Conservation (phyloP, 2,329 filamentous ascomycete genomes). For the Exophiala sp. region DNA sequence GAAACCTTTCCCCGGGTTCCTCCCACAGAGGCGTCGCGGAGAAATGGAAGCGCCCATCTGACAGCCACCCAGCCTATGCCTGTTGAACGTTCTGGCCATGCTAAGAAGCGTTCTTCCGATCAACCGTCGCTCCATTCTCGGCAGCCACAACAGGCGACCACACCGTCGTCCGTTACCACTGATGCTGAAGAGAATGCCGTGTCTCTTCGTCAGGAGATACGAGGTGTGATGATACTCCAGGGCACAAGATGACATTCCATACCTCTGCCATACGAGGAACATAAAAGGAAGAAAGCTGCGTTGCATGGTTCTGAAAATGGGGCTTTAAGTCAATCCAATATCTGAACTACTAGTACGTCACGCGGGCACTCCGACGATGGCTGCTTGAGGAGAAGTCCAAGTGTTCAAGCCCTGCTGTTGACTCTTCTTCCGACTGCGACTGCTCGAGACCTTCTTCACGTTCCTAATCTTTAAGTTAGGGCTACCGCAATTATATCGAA, state of each 20-base stretch:
- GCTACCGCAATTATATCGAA: neutral
- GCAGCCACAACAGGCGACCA: slow-evolving; percentile 2
- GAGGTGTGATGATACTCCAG: neutral
- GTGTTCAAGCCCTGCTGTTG: neutral
- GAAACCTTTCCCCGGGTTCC: neutral
- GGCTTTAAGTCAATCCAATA: no score
- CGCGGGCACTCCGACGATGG: neutral
- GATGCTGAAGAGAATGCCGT: neutral
- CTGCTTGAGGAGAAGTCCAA: neutral
- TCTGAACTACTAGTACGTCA: neutral
- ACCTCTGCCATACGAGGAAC: neutral
- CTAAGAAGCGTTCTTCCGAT: no score
- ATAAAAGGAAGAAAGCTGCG: no score
- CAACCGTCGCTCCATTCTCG: slow-evolving; percentile 10
- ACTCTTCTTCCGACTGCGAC: neutral
- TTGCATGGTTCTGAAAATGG: no score
- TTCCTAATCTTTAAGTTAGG: neutral
- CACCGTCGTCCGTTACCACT: neutral
- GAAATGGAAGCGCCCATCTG: slow-evolving; percentile 1
- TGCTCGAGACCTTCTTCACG: neutral
- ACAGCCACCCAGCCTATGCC: no score
- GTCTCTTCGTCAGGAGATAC: neutral
- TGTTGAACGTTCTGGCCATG: no score
- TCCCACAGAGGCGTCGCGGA: neutral
- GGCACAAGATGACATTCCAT: neutral